phyloP scores from a whole-genome alignment of 2,329 filamentous ascomycete genomes.

The Arthroderma sp. region DNA sequence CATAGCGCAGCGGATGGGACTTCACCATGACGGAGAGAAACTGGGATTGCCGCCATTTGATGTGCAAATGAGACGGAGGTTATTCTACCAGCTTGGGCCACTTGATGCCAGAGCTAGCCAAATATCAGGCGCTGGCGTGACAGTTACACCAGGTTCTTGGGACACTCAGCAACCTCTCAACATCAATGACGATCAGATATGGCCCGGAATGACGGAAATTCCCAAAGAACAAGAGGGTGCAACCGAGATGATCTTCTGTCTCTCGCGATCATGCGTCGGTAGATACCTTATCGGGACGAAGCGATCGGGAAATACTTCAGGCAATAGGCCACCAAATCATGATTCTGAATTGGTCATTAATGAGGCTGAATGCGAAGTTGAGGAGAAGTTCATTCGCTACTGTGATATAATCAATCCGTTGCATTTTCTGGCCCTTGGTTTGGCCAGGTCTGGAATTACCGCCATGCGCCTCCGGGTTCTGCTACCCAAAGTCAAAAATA shows the following conservation, averaged over 20 bases:
- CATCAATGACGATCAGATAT: slow-evolving; percentile 30
- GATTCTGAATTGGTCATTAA: slow-evolving; percentile 8
- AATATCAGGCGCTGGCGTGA: slow-evolving; percentile 40
- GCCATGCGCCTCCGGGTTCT: slow-evolving; percentile 25
- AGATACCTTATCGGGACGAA: no score
- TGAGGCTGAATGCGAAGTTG: slow-evolving; percentile 20
- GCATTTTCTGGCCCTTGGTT: slow-evolving; percentile 32
- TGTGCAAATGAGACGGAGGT: slow-evolving; percentile 54
- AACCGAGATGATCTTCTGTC: slow-evolving; percentile 32
- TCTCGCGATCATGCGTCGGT: slow-evolving; percentile 19
- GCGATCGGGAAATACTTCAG: no score
- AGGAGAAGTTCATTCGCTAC: slow-evolving; percentile 21
- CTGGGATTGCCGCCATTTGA: slow-evolving; percentile 39
- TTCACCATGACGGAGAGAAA: slow-evolving; percentile 50
- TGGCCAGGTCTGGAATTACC: slow-evolving; percentile 30
- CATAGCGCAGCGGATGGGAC: slow-evolving; percentile 53
- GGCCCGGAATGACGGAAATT: slow-evolving; percentile 24
- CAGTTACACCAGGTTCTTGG: not conserved
- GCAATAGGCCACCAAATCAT: no score
- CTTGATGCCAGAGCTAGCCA: slow-evolving; percentile 59
- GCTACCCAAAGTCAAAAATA: slow-evolving; percentile 8
- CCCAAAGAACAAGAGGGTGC: slow-evolving; percentile 19
- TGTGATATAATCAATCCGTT: slow-evolving; percentile 24
- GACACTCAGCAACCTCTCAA: slow-evolving; percentile 23
- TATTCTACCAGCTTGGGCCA: slow-evolving; percentile 60